Conservation (phyloP, 768 basidiomycete species). For the Clavulina sp. region DNA sequence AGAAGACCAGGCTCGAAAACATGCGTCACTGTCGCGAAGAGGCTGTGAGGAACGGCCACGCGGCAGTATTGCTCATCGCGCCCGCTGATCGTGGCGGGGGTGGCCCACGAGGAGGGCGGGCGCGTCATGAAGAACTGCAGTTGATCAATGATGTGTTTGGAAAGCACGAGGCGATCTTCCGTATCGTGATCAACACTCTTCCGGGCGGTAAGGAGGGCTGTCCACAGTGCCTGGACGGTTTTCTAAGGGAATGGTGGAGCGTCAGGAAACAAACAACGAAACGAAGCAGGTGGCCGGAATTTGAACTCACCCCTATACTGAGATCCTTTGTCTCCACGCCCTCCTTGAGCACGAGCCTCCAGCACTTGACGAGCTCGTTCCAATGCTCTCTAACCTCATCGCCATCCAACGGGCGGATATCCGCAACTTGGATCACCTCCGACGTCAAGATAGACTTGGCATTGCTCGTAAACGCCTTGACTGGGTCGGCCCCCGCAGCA, state of each 20-base stretch:
- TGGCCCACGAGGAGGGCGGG: neutral
- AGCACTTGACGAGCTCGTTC: neutral
- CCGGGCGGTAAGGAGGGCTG: neutral
- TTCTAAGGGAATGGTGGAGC: too few relatives aligned
- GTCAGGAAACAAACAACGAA: neutral
- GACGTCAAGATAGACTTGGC: neutral
- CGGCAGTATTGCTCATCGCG: neutral
- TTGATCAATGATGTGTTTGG: neutral
- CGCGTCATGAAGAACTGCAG: neutral
- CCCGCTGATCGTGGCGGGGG: neutral
- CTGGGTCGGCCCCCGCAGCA: neutral
- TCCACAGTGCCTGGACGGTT: neutral
- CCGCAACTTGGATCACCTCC: neutral
- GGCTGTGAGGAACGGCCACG: neutral
- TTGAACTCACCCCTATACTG: neutral
- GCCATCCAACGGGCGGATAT: conserved; percentile 1
- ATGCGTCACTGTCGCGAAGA: neutral
- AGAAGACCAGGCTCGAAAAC: neutral
- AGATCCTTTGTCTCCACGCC: neutral
- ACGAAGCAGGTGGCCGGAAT: neutral
- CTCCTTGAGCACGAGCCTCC: neutral
- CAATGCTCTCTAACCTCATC: neutral
- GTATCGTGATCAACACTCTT: neutral
- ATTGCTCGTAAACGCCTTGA: neutral
- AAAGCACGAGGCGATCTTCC: neutral